phyloP scores from a whole-genome alignment of 108 stramenopile species.

The Skeletonema potamos region DNA sequence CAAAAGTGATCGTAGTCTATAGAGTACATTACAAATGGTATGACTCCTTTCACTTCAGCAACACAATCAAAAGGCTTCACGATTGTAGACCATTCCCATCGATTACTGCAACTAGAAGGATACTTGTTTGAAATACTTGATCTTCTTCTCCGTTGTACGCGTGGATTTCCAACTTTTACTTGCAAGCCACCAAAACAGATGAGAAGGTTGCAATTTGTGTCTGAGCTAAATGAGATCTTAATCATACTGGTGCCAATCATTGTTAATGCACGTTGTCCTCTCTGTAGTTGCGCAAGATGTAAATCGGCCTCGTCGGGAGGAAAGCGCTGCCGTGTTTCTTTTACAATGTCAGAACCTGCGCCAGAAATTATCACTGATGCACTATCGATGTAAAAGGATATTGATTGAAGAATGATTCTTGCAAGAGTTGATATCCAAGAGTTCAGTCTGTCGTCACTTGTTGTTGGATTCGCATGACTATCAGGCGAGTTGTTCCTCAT shows the following conservation, averaged over 20 bases:
- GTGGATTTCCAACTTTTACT: conserved; percentile 14
- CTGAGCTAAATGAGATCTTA: conserved; percentile 12
- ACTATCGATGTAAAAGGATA: conserved; percentile 6
- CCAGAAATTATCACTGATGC: conserved; percentile 24
- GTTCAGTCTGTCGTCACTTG: conserved; percentile 20
- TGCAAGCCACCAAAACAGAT: conserved; percentile 6
- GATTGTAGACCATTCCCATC: conserved; percentile 19
- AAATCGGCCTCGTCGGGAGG: conserved; percentile 5
- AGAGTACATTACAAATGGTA: conserved; percentile 22
- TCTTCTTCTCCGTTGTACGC: neutral
- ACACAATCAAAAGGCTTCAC: conserved; percentile 18
- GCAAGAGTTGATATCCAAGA: neutral
- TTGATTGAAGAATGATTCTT: conserved; percentile 2
- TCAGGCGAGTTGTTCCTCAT: neutral
- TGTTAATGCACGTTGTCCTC: conserved; percentile 6
- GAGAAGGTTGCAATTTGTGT: conserved; percentile 1
- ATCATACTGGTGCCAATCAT: conserved; percentile 3
- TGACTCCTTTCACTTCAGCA: conserved; percentile 20
- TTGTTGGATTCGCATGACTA: neutral
- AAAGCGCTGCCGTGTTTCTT: neutral
- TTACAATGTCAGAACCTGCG: conserved; percentile 9
- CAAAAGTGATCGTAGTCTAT: conserved; percentile 29
- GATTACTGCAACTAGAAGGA: neutral
- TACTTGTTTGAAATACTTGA: neutral
- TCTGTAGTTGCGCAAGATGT: conserved; percentile 3